phyloP scores from a whole-genome alignment of 1,284 basidiomycete species.

The Neotropicomus parvogracilis region DNA sequence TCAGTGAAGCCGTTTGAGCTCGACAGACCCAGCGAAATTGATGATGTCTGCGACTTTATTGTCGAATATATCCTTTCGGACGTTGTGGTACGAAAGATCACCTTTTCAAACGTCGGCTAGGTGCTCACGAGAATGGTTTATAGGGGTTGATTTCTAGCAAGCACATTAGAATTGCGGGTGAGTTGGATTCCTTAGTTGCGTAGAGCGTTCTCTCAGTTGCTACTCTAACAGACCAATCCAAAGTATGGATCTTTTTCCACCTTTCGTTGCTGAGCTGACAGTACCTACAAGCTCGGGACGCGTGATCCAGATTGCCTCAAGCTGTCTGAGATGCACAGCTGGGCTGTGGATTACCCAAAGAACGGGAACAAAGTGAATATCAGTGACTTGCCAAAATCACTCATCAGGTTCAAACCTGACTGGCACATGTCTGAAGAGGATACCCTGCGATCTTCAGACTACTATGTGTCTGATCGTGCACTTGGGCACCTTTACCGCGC shows the following conservation, averaged over 20 bases:
- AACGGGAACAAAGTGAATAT: constrained; percentile 12
- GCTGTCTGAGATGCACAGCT: constrained; percentile 10
- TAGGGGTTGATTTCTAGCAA: constrained; percentile 5
- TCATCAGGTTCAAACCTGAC: constrained; percentile 12
- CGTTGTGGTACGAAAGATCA: constrained; percentile 7
- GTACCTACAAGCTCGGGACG: constrained; percentile 1
- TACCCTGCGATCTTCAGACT: constrained; percentile 2
- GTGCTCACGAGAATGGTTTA: not conserved
- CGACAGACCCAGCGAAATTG: constrained; percentile 7
- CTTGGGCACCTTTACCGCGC: constrained; percentile 8
- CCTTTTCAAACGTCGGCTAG: too few relatives aligned
- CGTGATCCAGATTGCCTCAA: constrained; percentile 2
- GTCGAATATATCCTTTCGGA: constrained; percentile 11
- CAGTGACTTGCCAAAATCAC: constrained; percentile 1
- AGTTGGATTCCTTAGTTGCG: not conserved
- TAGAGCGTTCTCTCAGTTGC: not conserved
- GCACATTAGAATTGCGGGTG: constrained; percentile 10
- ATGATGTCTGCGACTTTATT: constrained; percentile 9
- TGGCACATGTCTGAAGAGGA: constrained; percentile 5
- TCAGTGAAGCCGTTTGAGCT: constrained; percentile 2
- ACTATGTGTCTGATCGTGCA: constrained; percentile 7
- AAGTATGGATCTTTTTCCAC: not conserved
- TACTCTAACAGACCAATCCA: constrained; percentile 7
- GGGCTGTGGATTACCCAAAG: constrained; percentile 10
- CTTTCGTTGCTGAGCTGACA: not conserved